Percentiles rank a stretch among this genome's conserved stretches.
Evolutionary conservation across 169 alveolate genomes (phyloP).

Genomic region (Neospora caninum): DNA sequence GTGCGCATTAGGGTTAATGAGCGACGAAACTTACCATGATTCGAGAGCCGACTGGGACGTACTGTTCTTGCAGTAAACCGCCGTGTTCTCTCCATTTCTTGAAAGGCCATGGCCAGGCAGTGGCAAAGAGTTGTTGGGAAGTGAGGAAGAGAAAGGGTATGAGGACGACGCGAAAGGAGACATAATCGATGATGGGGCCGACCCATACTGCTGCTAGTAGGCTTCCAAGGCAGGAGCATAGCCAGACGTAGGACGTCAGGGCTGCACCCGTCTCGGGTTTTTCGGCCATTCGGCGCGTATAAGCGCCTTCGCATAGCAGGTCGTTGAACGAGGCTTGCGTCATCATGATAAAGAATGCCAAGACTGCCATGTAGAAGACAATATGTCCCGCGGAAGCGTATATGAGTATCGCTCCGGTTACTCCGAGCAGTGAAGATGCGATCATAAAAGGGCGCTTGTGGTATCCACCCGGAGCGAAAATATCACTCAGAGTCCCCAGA

Average conservation of each 20-base stretch:
- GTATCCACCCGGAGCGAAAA: slow-evolving; percentile 65
- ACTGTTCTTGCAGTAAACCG: slow-evolving; percentile 48
- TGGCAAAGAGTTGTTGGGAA: slow-evolving; percentile 60
- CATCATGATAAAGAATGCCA: slow-evolving; percentile 54
- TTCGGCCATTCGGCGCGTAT: slow-evolving; percentile 64
- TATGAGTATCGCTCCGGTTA: slow-evolving; percentile 51
- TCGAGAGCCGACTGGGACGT: slow-evolving; percentile 36
- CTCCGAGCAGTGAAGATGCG: slow-evolving; percentile 54
- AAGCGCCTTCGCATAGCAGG: slow-evolving; percentile 62
- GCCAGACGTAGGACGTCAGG: slow-evolving; percentile 65
- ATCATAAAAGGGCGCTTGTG: slow-evolving; percentile 66
- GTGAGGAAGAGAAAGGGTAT: slow-evolving; percentile 53
- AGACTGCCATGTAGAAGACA: slow-evolving; percentile 48
- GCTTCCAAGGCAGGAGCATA: slow-evolving; percentile 59
- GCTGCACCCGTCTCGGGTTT: slow-evolving; percentile 66
- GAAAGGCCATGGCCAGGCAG: slow-evolving; percentile 66
- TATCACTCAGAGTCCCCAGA: slow-evolving; percentile 60
- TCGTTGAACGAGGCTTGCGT: slow-evolving; percentile 66
- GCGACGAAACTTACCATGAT: slow-evolving; percentile 35
- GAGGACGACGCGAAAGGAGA: slow-evolving; percentile 50
- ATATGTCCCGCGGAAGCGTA: slow-evolving; percentile 37
- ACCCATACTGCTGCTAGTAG: slow-evolving; percentile 64
- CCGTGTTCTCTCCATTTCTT: slow-evolving; percentile 44
- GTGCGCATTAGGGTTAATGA: not conserved
- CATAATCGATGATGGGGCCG: slow-evolving; percentile 67